Evolutionary conservation across 345 rosid genomes (phyloP).

Genomic region (Syzygium oleosum): DNA sequence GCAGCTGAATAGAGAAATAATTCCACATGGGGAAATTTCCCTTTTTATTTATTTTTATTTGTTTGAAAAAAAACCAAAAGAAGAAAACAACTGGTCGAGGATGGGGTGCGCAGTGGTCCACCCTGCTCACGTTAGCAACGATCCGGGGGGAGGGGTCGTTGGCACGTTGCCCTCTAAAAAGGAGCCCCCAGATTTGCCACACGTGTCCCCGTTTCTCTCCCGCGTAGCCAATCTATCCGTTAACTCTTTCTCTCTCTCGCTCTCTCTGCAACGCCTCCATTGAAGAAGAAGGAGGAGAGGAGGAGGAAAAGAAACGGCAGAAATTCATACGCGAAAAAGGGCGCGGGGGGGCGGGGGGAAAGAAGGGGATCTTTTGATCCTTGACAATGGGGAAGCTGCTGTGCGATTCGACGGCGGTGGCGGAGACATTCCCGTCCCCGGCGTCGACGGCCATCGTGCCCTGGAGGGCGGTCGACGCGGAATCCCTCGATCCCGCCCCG

Average conservation of each 20-base stretch:
- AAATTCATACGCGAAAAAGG: background rate
- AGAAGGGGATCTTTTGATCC: background rate
- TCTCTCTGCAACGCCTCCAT: constrained; percentile 12
- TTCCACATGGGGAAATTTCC: background rate
- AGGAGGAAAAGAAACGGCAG: background rate
- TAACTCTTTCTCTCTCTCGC: constrained; percentile 27
- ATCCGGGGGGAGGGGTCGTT: background rate
- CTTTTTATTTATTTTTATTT: background rate
- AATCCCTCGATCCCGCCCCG: constrained; percentile 35
- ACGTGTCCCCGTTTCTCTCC: constrained; percentile 41
- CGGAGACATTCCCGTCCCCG: constrained; percentile 54
- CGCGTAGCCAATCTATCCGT: constrained; percentile 62
- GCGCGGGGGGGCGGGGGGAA: background rate
- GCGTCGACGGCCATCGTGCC: constrained; percentile 49
- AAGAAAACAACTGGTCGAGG: background rate
- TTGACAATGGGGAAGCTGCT: constrained; percentile 67
- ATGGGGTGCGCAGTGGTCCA: constrained; percentile 1
- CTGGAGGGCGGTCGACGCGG: constrained; percentile 45
- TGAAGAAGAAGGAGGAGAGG: constrained; percentile 16
- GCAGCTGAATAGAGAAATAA: background rate
- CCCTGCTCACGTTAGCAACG: constrained; percentile 18
- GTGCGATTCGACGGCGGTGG: constrained; percentile 66
- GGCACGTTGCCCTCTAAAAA: background rate
- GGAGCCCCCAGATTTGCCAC: constrained; percentile 14
- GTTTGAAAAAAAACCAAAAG: background rate